Evolutionary conservation across 495 filamentous ascomycete species (phyloP).

Genomic region (Lophiostoma macrostomum): DNA sequence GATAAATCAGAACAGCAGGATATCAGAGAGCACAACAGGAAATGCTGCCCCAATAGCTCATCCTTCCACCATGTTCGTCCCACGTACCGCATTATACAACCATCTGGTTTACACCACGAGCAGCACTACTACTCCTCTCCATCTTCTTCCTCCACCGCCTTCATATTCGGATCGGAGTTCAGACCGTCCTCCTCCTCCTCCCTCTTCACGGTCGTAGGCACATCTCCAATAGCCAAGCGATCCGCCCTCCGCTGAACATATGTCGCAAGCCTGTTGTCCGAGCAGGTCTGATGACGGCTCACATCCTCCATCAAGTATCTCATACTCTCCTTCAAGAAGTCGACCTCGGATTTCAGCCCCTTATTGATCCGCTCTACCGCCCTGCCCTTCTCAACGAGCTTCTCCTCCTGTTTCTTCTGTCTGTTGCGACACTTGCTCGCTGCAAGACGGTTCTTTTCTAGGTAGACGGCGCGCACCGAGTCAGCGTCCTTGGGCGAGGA

Average conservation of each 20-base stretch:
- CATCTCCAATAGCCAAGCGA: too few relatives aligned
- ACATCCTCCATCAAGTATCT: constrained; percentile 12
- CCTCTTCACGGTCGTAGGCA: too few relatives aligned
- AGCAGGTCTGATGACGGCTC: constrained; percentile 3
- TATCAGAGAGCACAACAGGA: too few relatives aligned
- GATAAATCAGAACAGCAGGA: too few relatives aligned
- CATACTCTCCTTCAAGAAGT: not conserved
- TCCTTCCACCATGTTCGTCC: too few relatives aligned
- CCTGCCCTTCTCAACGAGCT: constrained; percentile 6
- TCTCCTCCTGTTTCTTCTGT: constrained; percentile 18
- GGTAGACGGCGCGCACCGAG: constrained; percentile 5
- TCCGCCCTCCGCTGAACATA: constrained; percentile 20
- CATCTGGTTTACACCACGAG: too few relatives aligned
- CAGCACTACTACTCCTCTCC: too few relatives aligned
- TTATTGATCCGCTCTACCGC: constrained; percentile 9
- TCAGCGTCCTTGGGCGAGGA: not conserved
- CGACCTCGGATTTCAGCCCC: constrained; percentile 12
- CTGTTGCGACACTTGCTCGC: constrained; percentile 20
- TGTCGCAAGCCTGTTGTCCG: constrained; percentile 4
- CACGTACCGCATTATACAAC: too few relatives aligned
- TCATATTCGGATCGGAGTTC: too few relatives aligned
- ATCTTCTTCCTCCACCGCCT: too few relatives aligned
- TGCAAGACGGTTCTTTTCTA: constrained; percentile 19
- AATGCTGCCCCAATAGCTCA: too few relatives aligned
- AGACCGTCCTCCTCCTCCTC: not conserved